Base-by-base conservation (phyloP, 768 basidiomycete genomes). In the Termitomyces sp. region DNA sequence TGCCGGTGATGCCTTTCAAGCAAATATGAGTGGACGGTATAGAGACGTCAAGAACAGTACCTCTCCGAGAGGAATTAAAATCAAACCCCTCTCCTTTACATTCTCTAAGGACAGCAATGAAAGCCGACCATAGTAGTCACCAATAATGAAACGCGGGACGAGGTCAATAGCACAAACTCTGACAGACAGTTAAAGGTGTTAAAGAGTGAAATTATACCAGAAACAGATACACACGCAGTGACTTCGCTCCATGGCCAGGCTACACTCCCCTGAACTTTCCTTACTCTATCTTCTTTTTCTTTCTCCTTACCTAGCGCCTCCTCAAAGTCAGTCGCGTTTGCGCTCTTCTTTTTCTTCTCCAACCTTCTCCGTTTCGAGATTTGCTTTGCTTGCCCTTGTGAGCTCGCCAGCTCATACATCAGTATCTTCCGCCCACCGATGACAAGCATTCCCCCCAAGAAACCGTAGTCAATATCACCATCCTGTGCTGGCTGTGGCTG, bases 171-270 rank as follows among this genome's bases (percentile, higher is more conserved):
- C 60, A 57, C 79, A 82, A 68, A 79, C 81, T 22, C 86, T 28
- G 55, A 41, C 26, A 53, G 48, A 56, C 7, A 42, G 15, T 56
- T 30, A 28, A 40, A 19, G 12, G 34, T 30, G 14, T 53, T 28
- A 42, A 45, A n/a, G 35, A 2, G 37, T 34, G 10, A 52, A 15
- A 48, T 24, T 43, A 21, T 11, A 22, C 30, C 3, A 71, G 15
- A 26, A 34, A 30, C 3, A 71, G 15, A 21, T 24, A 52, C 55
- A 61, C 65, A 92, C 90, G 85, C 82, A 58, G 81, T 75, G 40
- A 92, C 74, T 57, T 84, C 81, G 55, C 77, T 80, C 83, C 87
- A 91, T 8, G 88, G 88, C 90, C 90, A 91, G 14, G 82, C 78
- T 15, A 90, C 75, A 35, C 66, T 64, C 0, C 80, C 81, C 37